These are phyloP conservation scores for Phytophthora fragariaefolia DNA, from an alignment of 352 stramenopile species.

Conservation along the genomic window DNA sequence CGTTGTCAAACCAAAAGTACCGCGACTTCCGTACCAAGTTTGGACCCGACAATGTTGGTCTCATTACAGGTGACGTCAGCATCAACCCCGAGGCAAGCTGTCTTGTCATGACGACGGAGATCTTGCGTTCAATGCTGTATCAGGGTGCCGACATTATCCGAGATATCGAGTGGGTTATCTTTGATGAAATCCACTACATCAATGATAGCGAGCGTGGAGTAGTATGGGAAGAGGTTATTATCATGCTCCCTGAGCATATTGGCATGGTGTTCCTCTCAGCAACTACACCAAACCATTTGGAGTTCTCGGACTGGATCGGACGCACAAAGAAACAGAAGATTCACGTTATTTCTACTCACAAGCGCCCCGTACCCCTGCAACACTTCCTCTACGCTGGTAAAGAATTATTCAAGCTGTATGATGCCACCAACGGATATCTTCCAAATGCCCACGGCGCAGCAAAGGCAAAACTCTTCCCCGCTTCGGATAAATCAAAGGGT, in stretches of 20 bases:
- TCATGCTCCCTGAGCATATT: slow-evolving; percentile 97
- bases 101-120: slow-evolving; percentile 99
- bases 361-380: slow-evolving; percentile 96
- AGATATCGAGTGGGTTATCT: slow-evolving; percentile 98
- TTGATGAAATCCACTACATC: slow-evolving; percentile 98
- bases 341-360: slow-evolving; percentile 97
- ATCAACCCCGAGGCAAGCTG: slow-evolving; percentile 96
- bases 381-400: slow-evolving; percentile 96
- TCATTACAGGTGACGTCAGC: slow-evolving; percentile 98
- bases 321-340: slow-evolving; percentile 96
- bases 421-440: slow-evolving; percentile 61
- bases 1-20: slow-evolving; percentile 99
- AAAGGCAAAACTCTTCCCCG: slow-evolving; percentile 72
- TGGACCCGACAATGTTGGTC: slow-evolving; percentile 93
- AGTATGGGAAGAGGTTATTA: slow-evolving; percentile 98
- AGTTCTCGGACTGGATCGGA: slow-evolving; percentile 99
- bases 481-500: slow-evolving; percentile 59
- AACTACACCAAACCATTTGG: slow-evolving; percentile 98
- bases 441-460: slow-evolving; percentile 60
- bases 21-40: slow-evolving; percentile 96
- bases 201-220: slow-evolving; percentile 98
- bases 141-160: slow-evolving; percentile 96
- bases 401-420: slow-evolving; percentile 91
- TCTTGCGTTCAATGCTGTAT: slow-evolving; percentile 97
- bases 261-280: slow-evolving; percentile 98